Evolutionary conservation across 73 alveolate genomes (phyloP).

Genomic region (Halteria grandinella): DNA sequence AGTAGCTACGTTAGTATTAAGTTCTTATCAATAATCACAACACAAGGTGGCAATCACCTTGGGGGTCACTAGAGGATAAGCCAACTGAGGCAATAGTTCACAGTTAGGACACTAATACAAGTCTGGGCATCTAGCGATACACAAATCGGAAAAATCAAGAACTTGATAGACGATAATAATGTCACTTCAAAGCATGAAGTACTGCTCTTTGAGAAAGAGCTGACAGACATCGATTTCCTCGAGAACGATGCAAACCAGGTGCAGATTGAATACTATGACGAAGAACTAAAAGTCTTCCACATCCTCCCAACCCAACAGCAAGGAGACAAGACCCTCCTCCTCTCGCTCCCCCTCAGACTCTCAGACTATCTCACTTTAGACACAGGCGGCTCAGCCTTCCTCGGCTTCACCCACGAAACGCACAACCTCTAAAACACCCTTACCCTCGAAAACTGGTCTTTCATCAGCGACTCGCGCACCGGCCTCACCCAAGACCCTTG

Average conservation of each 20-base stretch:
- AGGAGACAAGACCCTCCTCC: constrained; percentile 13
- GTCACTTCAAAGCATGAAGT: constrained; percentile 34
- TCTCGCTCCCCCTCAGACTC: constrained; percentile 17
- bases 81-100: neutral
- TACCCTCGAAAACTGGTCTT: constrained; percentile 49
- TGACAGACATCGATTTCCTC: constrained; percentile 52
- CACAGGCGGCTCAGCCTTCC: constrained; percentile 61
- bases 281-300: neutral
- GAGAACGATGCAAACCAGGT: constrained; percentile 57
- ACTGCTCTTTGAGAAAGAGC: constrained; percentile 39
- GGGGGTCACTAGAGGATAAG: neutral
- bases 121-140: constrained; percentile 42
- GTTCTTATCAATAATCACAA: constrained; percentile 33
- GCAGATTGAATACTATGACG: constrained; percentile 25
- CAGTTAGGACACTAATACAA: neutral
- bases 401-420: constrained; percentile 71
- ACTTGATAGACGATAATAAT: constrained; percentile 46
- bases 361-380: constrained; percentile 40
- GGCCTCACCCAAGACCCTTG: constrained; percentile 56
- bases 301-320: neutral
- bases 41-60: neutral
- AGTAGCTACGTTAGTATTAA: constrained; percentile 50
- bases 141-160: constrained; percentile 6
- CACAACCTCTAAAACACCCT: constrained; percentile 29
- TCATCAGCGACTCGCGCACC: constrained; percentile 6